Evolutionary conservation across 1,284 basidiomycete genomes (phyloP), one percentile per base, ranked within the genome.

Genomic region (Anthracocystis walkeri): DNA sequence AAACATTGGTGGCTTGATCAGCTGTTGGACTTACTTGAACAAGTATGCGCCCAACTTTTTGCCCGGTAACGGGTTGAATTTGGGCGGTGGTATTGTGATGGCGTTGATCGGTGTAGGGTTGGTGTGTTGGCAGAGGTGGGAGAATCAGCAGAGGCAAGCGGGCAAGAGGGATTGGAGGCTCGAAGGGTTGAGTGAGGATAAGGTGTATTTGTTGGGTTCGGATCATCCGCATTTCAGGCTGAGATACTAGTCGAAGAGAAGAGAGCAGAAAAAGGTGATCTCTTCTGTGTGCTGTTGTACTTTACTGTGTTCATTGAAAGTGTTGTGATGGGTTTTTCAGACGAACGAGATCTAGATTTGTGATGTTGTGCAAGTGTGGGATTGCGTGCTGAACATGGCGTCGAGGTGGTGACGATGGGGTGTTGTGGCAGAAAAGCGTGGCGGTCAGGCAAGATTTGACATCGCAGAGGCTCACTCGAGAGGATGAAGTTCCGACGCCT

Each of bases 1-100:
- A 25, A 85, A 85, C 61, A 29, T 79, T 18, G 84, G 84, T 2
- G 84, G 83, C 1, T 49, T 85, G 0, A 75, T 84, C 33, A 70
- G 76, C 2, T 81, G 79, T 11, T 85, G 84, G 84, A 76, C 61
- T 5, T 81, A 75, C 65, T 65, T 80, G 7, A 65, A 68, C 16
- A 63, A 59, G 41, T 42, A 77, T 11, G 71, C 77, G 0, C 77
- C 77, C 14, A 58, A 77, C 67, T 77, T 60, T 20, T 38, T 72
- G 12, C 75, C 77, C 1, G 77, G 77, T 20, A 79, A 79, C 54
- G 65, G 54, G 1, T 38, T 79, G 56, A 79, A 79, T 40, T 21
- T 66, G 8, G 72, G 70, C 0, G 68, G 70, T 2, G 67, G 58
- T 18, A 18, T 57, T 7, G 27, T 18, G 12, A 74, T 79, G 66